Percentiles rank a stretch among this genome's conserved stretches.
These are phyloP conservation scores for Colletotrichum sublineola DNA, from an alignment of 2,329 filamentous ascomycete genomes.

Conservation along the genomic window DNA sequence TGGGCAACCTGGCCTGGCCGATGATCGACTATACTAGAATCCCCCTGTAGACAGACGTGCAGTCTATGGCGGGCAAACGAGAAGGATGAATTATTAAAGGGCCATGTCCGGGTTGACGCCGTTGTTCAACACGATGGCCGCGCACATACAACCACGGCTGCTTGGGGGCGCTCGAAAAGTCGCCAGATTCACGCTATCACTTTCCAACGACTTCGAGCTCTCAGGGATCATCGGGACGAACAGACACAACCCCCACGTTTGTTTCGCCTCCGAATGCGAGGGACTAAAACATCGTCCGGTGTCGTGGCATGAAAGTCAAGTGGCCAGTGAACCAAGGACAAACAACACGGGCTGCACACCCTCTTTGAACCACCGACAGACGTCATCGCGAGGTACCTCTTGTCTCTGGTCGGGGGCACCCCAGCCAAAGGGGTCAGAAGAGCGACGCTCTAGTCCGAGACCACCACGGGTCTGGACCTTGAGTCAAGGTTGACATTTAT, in stretches of 20 bases:
- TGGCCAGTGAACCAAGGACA: background rate
- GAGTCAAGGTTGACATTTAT: background rate
- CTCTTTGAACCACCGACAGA: slow-evolving; percentile 23
- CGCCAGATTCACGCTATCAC: background rate
- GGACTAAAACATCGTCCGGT: background rate
- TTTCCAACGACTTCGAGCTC: background rate
- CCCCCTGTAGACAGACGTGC: background rate
- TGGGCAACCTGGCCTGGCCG: slow-evolving; percentile 30
- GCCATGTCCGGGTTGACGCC: background rate
- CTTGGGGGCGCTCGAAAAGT: background rate
- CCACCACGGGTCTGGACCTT: slow-evolving; percentile 14
- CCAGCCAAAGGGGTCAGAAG: slow-evolving; percentile 17
- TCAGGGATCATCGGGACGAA: background rate
- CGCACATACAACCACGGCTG: background rate
- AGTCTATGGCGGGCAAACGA: background rate
- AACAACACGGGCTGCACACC: slow-evolving; percentile 25
- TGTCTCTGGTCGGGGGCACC: slow-evolving; percentile 15
- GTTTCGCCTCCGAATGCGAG: background rate
- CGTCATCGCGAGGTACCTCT: slow-evolving; percentile 35
- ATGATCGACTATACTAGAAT: background rate
- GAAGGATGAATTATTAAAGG: background rate
- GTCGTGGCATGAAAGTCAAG: background rate
- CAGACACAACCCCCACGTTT: background rate
- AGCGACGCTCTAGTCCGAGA: background rate
- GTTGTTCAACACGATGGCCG: background rate